phyloP scores from a whole-genome alignment of 306 rosid species.

The Prunus armeniaca region DNA sequence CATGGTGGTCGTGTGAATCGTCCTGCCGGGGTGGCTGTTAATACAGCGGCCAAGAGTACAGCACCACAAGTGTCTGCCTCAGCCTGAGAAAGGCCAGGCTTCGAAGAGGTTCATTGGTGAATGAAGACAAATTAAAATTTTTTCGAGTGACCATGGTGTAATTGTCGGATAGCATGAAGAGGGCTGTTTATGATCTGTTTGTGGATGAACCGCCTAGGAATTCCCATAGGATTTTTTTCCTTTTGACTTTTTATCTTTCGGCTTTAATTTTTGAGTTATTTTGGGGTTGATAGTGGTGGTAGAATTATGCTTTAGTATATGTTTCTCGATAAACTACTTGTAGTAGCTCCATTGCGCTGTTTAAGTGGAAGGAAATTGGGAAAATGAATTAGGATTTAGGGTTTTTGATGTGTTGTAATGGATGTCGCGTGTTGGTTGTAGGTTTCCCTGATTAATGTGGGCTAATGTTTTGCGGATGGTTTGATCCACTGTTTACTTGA shows the following conservation, averaged over 20 bases:
- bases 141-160: conserved; percentile 23
- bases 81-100: conserved; percentile 39
- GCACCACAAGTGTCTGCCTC: conserved; percentile 55
- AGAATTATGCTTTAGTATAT: conserved; percentile 16
- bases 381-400: not conserved
- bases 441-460: not conserved
- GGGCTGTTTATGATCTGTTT: conserved; percentile 20
- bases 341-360: not conserved
- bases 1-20: conserved; percentile 53
- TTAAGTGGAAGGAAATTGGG: not conserved
- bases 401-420: not conserved
- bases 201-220: conserved; percentile 27
- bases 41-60: conserved; percentile 37
- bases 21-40: conserved; percentile 41
- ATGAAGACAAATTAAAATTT: conserved; percentile 21
- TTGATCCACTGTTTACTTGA: not conserved
- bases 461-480: not conserved
- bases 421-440: not conserved
- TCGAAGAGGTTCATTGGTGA: not conserved
- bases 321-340: not conserved
- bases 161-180: conserved; percentile 29
- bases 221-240: conserved; percentile 25
- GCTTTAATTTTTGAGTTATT: conserved; percentile 13
- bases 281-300: conserved; percentile 32
- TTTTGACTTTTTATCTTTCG: not conserved